Conservation (phyloP, 257 asterid species). For the Eustoma russellianum region DNA sequence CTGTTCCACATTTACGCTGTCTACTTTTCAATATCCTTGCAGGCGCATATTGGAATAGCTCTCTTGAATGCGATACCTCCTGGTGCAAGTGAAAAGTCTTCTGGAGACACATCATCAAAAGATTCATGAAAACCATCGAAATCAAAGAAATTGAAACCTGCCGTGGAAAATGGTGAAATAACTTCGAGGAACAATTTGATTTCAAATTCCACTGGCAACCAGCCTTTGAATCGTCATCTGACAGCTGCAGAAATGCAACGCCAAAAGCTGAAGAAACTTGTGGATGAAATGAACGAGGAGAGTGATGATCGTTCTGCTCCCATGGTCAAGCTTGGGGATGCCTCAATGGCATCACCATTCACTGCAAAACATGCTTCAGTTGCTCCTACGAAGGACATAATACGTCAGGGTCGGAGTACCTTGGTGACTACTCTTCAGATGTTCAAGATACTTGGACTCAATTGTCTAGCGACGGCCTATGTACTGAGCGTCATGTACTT, state of each 20-base stretch:
- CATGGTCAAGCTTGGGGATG: slow-evolving; percentile 87
- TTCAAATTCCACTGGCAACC: slow-evolving; percentile 37
- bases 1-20: too few relatives aligned
- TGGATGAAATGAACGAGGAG: slow-evolving; percentile 96
- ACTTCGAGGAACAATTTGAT: slow-evolving; percentile 27
- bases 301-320: slow-evolving; percentile 87
- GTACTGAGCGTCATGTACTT: slow-evolving; percentile 92
- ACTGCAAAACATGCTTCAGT: slow-evolving; percentile 98
- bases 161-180: slow-evolving; percentile 36
- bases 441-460: slow-evolving; percentile 97
- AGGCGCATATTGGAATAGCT: slow-evolving; percentile 97
- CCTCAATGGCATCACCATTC: slow-evolving; percentile 97
- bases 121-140: too few relatives aligned
- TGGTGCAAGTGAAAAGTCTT: slow-evolving; percentile 37
- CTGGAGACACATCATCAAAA: too few relatives aligned
- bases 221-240: slow-evolving; percentile 57
- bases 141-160: too few relatives aligned
- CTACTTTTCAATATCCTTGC: too few relatives aligned
- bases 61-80: slow-evolving; percentile 84
- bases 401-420: slow-evolving; percentile 97
- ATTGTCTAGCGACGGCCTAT: slow-evolving; percentile 96
- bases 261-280: slow-evolving; percentile 73
- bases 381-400: slow-evolving; percentile 79
- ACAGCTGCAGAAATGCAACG: slow-evolving; percentile 83
- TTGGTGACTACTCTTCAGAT: slow-evolving; percentile 96